Conservation (phyloP, 441 rosid genomes). For the Eutrema salsugineum region DNA sequence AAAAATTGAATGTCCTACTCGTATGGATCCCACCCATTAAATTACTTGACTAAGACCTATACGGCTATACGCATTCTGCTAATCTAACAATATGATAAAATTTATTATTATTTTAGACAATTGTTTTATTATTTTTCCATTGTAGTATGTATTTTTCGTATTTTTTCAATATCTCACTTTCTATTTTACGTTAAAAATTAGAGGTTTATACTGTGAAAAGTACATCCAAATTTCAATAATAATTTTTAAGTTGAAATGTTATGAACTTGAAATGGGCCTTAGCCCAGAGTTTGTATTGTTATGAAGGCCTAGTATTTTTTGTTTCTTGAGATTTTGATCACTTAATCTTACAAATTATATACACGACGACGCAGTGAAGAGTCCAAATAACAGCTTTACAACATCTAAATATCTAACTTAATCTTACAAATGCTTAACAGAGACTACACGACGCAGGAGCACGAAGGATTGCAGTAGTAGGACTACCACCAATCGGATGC, state of each 20-base stretch:
- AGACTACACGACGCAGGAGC: constrained; percentile 40
- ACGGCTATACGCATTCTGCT: neutral
- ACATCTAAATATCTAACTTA: neutral
- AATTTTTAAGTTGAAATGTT: neutral
- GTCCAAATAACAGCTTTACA: neutral
- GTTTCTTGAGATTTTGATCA: neutral
- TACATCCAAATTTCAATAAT: neutral
- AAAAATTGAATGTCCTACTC: neutral
- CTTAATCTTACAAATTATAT: too few relatives aligned
- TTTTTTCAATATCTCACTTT: neutral
- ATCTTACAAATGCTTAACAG: constrained; percentile 13
- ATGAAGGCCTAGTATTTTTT: neutral
- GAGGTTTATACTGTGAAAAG: too few relatives aligned
- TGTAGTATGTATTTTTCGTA: neutral
- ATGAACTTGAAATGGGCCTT: neutral
- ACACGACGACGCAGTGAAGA: too few relatives aligned
- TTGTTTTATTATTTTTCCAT: neutral
- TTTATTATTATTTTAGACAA: neutral
- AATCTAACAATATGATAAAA: neutral
- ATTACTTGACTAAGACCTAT: neutral
- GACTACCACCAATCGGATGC: constrained; percentile 60
- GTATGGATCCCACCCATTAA: constrained; percentile 6
- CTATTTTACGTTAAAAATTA: too few relatives aligned
- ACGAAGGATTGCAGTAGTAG: constrained; percentile 35
- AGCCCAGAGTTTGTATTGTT: neutral